Percentiles rank a stretch among this genome's conserved stretches.
These are phyloP conservation scores for Chlorella sp. DNA, from an alignment of 139 green algal species.

Conservation along the genomic window DNA sequence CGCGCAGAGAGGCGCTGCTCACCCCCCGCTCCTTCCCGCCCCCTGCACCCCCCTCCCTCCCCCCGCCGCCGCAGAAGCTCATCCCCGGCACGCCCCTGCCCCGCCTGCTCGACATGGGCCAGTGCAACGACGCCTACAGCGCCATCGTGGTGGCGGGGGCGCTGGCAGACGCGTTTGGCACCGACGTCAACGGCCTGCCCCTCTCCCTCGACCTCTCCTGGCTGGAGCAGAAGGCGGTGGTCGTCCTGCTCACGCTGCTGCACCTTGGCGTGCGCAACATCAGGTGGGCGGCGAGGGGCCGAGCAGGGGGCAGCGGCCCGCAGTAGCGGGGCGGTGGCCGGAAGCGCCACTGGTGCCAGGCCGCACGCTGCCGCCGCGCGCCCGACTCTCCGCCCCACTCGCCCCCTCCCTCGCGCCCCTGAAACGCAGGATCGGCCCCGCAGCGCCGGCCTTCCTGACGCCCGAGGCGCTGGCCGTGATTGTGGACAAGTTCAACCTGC, in stretches of 20 bases:
- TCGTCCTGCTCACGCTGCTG: conserved; percentile 76
- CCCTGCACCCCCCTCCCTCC: too few species aligned
- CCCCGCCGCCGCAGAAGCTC: not conserved
- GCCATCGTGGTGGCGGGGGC: conserved; percentile 68
- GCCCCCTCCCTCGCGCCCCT: not conserved
- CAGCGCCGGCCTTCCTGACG: conserved; percentile 76
- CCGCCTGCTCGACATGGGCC: conserved; percentile 80
- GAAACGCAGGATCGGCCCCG: conserved; percentile 64
- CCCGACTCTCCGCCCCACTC: too few species aligned
- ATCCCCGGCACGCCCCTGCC: conserved; percentile 45
- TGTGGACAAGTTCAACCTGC: conserved; percentile 66
- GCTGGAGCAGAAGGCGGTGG: conserved; percentile 85
- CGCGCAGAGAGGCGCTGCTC: too few species aligned
- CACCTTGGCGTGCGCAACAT: conserved; percentile 78
- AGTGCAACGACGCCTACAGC: conserved; percentile 63
- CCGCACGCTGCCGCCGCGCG: too few species aligned
- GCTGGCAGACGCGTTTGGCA: conserved; percentile 69
- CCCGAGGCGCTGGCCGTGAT: conserved; percentile 62
- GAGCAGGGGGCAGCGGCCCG: not conserved
- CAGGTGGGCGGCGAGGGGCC: conserved; percentile 15
- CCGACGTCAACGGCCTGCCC: conserved; percentile 74
- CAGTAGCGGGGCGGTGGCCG: not conserved
- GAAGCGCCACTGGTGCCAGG: too few species aligned
- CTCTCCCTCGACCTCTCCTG: conserved; percentile 72
- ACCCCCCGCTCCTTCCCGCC: too few species aligned